Evolutionary conservation across 345 rosid species (phyloP), one percentile per base, ranked within the genome.

Genomic region (Boechera divaricarpa): DNA sequence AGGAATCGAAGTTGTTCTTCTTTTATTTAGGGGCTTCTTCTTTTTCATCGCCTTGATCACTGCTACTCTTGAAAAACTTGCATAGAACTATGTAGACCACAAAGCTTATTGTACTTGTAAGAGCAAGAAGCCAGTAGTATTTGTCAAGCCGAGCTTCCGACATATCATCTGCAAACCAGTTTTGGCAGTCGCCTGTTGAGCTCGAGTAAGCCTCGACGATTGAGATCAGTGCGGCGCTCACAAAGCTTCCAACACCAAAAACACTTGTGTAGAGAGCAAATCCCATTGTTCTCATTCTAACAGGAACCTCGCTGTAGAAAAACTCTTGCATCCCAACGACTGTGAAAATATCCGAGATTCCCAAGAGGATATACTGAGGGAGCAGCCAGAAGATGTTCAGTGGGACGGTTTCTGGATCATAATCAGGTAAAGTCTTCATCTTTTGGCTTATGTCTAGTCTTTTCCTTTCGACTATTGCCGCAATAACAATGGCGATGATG

Each of bases 261-360:
- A 94, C 98, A 35, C 98, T 90, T 0, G 95, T 92, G 59, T 92
- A 89, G 1, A 94, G 76, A 5, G 98, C 98, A 70, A 94, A 92
- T 6, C 94, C 98, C 97, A 92, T 88, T 1, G 98, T 90, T 74
- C 90, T 83, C 98, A 94, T 94, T 68, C 87, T 80, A 0, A 82
- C 83, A 0, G 98, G 98, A 10, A 94, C 98, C 68, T 94, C 97
- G 38, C 81, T 78, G 82, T 94, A 94, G 76, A 94, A 94, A 79
- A 92, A 94, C 82, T 94, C 98, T 66, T 94, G 98, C 98, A 94
- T 92, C 9, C 98, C 98, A 16, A 94, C 94, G 8, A 94, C 98
- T 0, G 99, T 95, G 79, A 95, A 95, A 2, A 95, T 87, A 76
- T 95, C 99, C 4, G 98, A 86, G 45, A 92, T 82, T 11, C 98